phyloP scores from a whole-genome alignment of 1,284 basidiomycete species.

The Anthracocystis panici-leucophaei region DNA sequence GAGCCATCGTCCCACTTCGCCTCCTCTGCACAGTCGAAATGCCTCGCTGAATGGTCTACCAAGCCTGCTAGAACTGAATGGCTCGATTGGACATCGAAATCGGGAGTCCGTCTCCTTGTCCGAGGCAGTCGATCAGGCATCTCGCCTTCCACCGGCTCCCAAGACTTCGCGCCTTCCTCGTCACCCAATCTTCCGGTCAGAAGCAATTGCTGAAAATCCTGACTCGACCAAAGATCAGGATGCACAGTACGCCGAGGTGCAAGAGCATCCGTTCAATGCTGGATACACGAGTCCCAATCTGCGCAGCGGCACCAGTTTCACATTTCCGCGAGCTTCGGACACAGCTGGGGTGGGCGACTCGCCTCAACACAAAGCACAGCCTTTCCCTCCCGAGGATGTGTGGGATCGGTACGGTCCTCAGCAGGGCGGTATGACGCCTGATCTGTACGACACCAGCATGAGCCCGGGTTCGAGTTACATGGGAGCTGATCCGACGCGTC shows the following conservation, averaged over 20 bases:
- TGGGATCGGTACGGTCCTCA: slow-evolving; percentile 39
- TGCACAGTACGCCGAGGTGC: slow-evolving; percentile 16
- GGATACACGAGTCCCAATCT: slow-evolving; percentile 29
- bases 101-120: slow-evolving; percentile 49
- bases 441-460: slow-evolving; percentile 10
- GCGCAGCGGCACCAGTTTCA: slow-evolving; percentile 10
- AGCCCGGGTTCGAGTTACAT: slow-evolving; percentile 8
- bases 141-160: slow-evolving; percentile 9
- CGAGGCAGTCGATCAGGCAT: slow-evolving; percentile 46
- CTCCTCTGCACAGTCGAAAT: slow-evolving; percentile 44
- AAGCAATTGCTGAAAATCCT: slow-evolving; percentile 20
- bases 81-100: slow-evolving; percentile 14
- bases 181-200: slow-evolving; percentile 11
- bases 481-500: slow-evolving; percentile 16
- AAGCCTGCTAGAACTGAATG: slow-evolving; percentile 50
- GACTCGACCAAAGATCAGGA: slow-evolving; percentile 15
- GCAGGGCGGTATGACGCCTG: slow-evolving; percentile 15
- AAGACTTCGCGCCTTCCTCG: slow-evolving; percentile 24
- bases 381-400: slow-evolving; percentile 26
- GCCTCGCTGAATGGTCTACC: slow-evolving; percentile 50
- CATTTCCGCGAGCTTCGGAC: slow-evolving; percentile 19
- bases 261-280: slow-evolving; percentile 36
- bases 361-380: slow-evolving; percentile 24
- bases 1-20: slow-evolving; percentile 62
- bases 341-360: slow-evolving; percentile 12